Percentiles rank a stretch among this genome's conserved stretches.
Conservation (phyloP, 495 filamentous ascomycete species). For the Trichoderma erinaceum region DNA sequence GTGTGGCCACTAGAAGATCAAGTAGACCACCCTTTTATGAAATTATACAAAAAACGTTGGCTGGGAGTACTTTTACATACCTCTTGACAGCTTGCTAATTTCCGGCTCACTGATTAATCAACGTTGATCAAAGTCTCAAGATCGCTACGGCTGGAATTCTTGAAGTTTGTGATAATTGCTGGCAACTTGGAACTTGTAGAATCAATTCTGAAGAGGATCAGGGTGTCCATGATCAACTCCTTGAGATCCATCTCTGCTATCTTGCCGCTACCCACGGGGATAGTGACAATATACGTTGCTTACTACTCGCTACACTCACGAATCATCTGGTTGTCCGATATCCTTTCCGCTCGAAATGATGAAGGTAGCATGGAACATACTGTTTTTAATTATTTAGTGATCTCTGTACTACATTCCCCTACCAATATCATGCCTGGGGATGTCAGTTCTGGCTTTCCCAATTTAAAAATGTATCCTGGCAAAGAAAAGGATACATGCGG, state of each 20-base stretch:
- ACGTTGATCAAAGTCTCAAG: constrained; percentile 24
- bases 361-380: constrained; percentile 34
- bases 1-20: constrained; percentile 23
- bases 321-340: neutral
- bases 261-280: constrained; percentile 35
- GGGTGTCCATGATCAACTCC: neutral
- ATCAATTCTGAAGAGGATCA: constrained; percentile 14
- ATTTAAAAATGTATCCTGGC: constrained; percentile 26
- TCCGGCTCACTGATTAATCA: constrained; percentile 23
- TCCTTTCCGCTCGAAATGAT: constrained; percentile 24
- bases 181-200: constrained; percentile 25
- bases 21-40: constrained; percentile 16
- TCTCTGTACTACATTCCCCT: constrained; percentile 36
- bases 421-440: constrained; percentile 25
- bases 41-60: constrained; percentile 25
- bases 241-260: constrained; percentile 33
- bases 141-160: constrained; percentile 28
- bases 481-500: constrained; percentile 38
- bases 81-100: constrained; percentile 24
- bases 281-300: constrained; percentile 35
- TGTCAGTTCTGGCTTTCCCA: constrained; percentile 21
- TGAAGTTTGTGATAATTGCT: constrained; percentile 38
- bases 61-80: constrained; percentile 29
- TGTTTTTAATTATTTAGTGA: constrained; percentile 37
- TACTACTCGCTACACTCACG: constrained; percentile 23